Base-by-base conservation (phyloP, 768 basidiomycete species). In the Lanmaoa pseudosensibilis region DNA sequence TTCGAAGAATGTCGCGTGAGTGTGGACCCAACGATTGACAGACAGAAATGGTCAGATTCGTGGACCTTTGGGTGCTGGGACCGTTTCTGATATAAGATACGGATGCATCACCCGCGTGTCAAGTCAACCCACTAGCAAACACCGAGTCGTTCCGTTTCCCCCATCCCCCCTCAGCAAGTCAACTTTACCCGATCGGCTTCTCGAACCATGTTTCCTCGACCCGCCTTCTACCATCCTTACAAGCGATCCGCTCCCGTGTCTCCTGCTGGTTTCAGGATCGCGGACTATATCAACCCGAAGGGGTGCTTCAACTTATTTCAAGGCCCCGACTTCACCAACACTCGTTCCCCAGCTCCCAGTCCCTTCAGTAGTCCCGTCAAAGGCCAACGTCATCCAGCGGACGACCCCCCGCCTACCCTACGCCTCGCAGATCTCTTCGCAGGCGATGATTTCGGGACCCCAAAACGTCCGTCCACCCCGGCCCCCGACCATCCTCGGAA, bases 181-280 rank as follows among this genome's bases (percentile, higher is more conserved):
- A 6, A 18, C 30, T 44, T 36, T 18, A 5, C 30, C 16, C 27
- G 37, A 49, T 27, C 32, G 11, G 39, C 21, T 53, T 45, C 34
- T 30, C 16, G 44, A 55, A 46, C 36, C 36, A 67, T 73, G 71
- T 67, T 62, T 33, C 48, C 50, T 15, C 60, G 57, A 11, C 59
- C 56, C 23, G 33, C 39, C 5, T 23, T 32, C 18, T 49, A 63
- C 38, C 54, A 64, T 32, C 66, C 65, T 15, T 58, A 58, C 45
- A 68, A 57, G 33, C 32, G 25, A 8, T 18, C 62, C 39, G n/a
- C 37, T 11, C 58, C 51, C 21, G 30, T 33, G 18, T 37, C 64
- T n/a, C 61, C 69, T 69, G 63, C 72, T 60, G 68, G 70, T 13
- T 25, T 65, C 67, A 70, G 68, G 65, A 36, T 66, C 32, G 34